Evolutionary conservation across 1,284 basidiomycete genomes (phyloP).

Genomic region (Bondarzewia mesenterica): DNA sequence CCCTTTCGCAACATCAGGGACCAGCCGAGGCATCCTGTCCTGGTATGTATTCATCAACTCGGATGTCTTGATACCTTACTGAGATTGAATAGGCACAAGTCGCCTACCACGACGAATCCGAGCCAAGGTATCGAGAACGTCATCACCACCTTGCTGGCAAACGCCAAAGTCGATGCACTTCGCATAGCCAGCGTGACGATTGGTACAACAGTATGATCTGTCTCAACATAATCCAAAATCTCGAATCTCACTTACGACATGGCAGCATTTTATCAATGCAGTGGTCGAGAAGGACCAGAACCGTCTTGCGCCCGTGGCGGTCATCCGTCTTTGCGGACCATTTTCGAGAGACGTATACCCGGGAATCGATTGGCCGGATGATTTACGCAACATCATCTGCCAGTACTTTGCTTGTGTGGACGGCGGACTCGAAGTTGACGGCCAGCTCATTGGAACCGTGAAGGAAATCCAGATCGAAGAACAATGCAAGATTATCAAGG

Average conservation of each 20-base stretch:
- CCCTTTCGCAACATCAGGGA: slow-evolving; percentile 24
- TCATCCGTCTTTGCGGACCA: slow-evolving; percentile 43
- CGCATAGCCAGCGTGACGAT: slow-evolving; percentile 35
- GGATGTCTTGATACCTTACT: neutral
- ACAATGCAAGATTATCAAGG: slow-evolving; percentile 32
- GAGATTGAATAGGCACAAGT: slow-evolving; percentile 31
- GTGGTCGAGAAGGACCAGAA: slow-evolving; percentile 40
- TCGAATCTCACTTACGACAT: neutral
- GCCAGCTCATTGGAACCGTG: slow-evolving; percentile 34
- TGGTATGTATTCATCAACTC: slow-evolving; percentile 9
- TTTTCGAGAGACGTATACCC: slow-evolving; percentile 31
- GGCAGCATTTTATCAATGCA: slow-evolving; percentile 39
- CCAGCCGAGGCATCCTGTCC: slow-evolving; percentile 35
- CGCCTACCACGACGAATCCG: slow-evolving; percentile 42
- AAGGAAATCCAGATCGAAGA: slow-evolving; percentile 31
- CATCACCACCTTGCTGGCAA: slow-evolving; percentile 29
- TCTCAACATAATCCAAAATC: neutral
- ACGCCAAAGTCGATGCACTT: slow-evolving; percentile 24
- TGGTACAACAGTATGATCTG: slow-evolving; percentile 34
- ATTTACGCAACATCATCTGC: slow-evolving; percentile 31
- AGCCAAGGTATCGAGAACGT: slow-evolving; percentile 44
- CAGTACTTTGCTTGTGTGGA: slow-evolving; percentile 37
- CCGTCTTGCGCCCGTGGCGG: slow-evolving; percentile 41
- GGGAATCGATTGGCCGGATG: slow-evolving; percentile 39
- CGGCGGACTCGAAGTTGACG: slow-evolving; percentile 47